phyloP scores from a whole-genome alignment of 352 stramenopile genomes.

The Phytopythium sindhum region DNA sequence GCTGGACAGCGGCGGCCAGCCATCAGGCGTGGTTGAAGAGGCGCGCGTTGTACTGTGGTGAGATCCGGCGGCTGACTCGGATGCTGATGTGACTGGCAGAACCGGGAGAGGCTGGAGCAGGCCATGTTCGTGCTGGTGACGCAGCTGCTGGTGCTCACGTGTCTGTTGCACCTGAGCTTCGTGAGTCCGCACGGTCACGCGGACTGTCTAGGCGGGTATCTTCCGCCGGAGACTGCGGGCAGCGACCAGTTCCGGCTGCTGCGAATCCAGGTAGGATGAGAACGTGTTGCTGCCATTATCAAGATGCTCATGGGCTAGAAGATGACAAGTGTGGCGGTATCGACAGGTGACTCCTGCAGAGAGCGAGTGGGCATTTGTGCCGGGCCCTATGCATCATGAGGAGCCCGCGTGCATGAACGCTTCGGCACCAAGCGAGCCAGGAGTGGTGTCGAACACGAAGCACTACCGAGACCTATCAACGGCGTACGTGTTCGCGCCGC shows the following conservation, averaged over 20 bases:
- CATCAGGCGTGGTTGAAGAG: not conserved
- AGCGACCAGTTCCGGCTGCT: constrained; percentile 26
- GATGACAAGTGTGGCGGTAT: not conserved
- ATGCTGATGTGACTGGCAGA: constrained; percentile 19
- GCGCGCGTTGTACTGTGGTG: not conserved
- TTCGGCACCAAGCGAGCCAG: not conserved
- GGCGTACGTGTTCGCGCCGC: constrained; percentile 64
- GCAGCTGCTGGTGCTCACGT: constrained; percentile 46
- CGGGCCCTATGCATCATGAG: not conserved
- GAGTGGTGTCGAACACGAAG: not conserved
- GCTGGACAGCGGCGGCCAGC: not conserved
- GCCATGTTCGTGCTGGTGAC: constrained; percentile 54
- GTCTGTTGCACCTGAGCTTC: constrained; percentile 59
- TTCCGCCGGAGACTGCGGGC: constrained; percentile 8
- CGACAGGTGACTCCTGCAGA: not conserved
- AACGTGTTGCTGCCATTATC: not conserved
- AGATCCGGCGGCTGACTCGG: not conserved
- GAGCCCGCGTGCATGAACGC: not conserved
- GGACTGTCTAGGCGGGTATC: constrained; percentile 37
- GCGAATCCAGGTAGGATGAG: constrained; percentile 30
- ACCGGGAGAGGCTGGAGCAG: constrained; percentile 49
- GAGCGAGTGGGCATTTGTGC: constrained; percentile 10
- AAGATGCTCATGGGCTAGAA: not conserved
- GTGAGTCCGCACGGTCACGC: constrained; percentile 17
- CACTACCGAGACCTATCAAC: constrained; percentile 13